phyloP scores from a whole-genome alignment of 306 rosid genomes.

The Vicia sativa region DNA sequence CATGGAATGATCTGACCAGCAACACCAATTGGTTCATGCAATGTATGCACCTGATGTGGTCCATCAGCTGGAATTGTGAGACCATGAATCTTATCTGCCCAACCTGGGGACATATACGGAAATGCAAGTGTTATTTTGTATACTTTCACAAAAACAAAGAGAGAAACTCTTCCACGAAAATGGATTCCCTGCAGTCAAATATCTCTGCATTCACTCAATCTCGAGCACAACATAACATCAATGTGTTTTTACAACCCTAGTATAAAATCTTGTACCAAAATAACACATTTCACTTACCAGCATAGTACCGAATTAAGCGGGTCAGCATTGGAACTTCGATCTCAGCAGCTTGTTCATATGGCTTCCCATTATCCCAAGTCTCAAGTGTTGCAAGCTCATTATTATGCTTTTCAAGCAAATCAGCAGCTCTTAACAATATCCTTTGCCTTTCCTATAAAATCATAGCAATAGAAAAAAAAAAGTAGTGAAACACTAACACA shows the following conservation, averaged over 20 bases:
- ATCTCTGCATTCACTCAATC: not conserved
- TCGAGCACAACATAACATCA: too few species aligned
- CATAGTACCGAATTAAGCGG: conserved; percentile 75
- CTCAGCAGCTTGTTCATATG: conserved; percentile 71
- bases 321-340: conserved; percentile 69
- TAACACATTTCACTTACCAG: conserved; percentile 50
- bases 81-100: conserved; percentile 95
- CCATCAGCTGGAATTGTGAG: conserved; percentile 87
- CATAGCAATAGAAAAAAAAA: too few species aligned
- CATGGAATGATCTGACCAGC: conserved; percentile 95
- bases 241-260: too few species aligned
- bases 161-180: too few species aligned
- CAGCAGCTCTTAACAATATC: conserved; percentile 72
- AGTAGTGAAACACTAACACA: too few species aligned
- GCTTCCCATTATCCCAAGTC: conserved; percentile 93
- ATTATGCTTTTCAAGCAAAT: conserved; percentile 69
- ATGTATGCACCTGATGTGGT: conserved; percentile 63
- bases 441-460: conserved; percentile 61
- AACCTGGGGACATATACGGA: conserved; percentile 42
- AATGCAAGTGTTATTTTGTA: too few species aligned
- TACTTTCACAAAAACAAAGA: too few species aligned
- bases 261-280: too few species aligned
- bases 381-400: conserved; percentile 83
- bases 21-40: conserved; percentile 97
- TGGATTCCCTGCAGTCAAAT: conserved; percentile 29